These are phyloP conservation scores for Starmerella etchellsii DNA, from an alignment of 805 yeast species.

Conservation along the genomic window DNA sequence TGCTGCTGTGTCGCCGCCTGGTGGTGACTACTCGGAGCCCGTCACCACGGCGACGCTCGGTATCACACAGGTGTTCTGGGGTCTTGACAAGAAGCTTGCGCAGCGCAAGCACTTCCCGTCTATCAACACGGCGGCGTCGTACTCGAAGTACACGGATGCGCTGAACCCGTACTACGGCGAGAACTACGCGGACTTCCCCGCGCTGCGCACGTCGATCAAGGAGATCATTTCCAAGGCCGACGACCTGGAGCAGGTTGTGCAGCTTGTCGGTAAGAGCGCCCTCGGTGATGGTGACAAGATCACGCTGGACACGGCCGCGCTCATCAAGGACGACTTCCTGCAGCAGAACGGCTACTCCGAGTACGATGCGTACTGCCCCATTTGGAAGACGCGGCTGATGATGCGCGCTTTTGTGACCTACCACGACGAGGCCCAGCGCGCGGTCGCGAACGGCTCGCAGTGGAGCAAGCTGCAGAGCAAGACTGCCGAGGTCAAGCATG, in stretches of 20 bases:
- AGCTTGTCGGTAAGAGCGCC: conserved; percentile 97
- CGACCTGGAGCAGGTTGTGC: conserved; percentile 97
- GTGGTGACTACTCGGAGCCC: conserved; percentile 99
- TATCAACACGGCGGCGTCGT: conserved; percentile 87
- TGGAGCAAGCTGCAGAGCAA: conserved; percentile 89
- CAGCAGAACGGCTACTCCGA: conserved; percentile 99
- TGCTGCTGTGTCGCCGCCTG: conserved; percentile 99
- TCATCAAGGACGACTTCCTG: conserved; percentile 94
- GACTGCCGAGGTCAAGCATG: conserved; percentile 81
- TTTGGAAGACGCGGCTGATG: conserved; percentile 98
- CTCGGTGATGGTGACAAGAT: conserved; percentile 93
- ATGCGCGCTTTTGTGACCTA: conserved; percentile 88
- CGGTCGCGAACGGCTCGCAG: conserved; percentile 81
- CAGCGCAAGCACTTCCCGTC: conserved; percentile 99
- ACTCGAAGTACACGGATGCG: conserved; percentile 88
- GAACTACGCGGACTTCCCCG: conserved; percentile 83
- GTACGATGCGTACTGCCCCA: conserved; percentile 97
- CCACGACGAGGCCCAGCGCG: conserved; percentile 95
- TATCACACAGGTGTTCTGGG: conserved; percentile 99
- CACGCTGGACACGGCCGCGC: conserved; percentile 79
- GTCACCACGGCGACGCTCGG: conserved; percentile 97
- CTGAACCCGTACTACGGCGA: conserved; percentile 73
- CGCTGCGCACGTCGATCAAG: conserved; percentile 77
- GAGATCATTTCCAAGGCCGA: conserved; percentile 95
- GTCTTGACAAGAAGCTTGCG: conserved; percentile 95